A percentile compares a stretch with the other conserved stretches of the same genome.
Conservation (phyloP, 306 rosid species). For the Hippophae gyantsensis region DNA sequence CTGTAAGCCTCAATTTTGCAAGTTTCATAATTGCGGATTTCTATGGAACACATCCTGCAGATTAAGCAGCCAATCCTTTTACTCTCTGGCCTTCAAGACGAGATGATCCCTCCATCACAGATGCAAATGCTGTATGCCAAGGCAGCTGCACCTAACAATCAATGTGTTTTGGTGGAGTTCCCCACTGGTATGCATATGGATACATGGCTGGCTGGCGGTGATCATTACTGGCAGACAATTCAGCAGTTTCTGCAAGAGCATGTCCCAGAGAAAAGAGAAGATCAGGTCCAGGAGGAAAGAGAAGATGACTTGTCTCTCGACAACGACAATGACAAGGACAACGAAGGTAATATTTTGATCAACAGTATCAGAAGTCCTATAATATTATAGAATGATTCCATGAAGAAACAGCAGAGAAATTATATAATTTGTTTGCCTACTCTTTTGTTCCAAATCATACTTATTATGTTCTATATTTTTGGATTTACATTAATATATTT, state of each 20-base stretch:
- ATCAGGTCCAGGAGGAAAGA: constrained; percentile 4
- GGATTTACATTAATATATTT: background rate
- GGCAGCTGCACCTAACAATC: constrained; percentile 82
- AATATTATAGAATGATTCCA: too few relatives aligned
- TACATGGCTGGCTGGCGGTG: constrained; percentile 94
- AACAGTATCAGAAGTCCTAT: background rate
- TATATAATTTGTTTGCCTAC: too few relatives aligned
- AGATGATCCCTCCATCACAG: constrained; percentile 92
- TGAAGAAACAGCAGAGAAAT: too few relatives aligned
- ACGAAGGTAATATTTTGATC: constrained; percentile 24
- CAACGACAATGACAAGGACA: background rate
- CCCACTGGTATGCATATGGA: constrained; percentile 99
- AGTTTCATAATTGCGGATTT: background rate
- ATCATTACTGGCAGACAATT: constrained; percentile 76
- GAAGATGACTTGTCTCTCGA: constrained; percentile 22
- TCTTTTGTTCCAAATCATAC: too few relatives aligned
- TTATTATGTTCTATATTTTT: background rate
- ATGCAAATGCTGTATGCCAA: constrained; percentile 89
- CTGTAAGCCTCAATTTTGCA: too few relatives aligned
- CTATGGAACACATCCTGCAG: constrained; percentile 32
- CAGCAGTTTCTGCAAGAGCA: constrained; percentile 56
- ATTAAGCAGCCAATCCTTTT: constrained; percentile 92
- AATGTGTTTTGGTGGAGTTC: constrained; percentile 65
- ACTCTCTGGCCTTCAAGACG: constrained; percentile 92
- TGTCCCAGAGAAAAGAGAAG: constrained; percentile 41